A percentile compares a stretch with the other conserved stretches of the same genome.
phyloP scores from a whole-genome alignment of 2,329 filamentous ascomycete genomes.

The Diaporthe sp. region DNA sequence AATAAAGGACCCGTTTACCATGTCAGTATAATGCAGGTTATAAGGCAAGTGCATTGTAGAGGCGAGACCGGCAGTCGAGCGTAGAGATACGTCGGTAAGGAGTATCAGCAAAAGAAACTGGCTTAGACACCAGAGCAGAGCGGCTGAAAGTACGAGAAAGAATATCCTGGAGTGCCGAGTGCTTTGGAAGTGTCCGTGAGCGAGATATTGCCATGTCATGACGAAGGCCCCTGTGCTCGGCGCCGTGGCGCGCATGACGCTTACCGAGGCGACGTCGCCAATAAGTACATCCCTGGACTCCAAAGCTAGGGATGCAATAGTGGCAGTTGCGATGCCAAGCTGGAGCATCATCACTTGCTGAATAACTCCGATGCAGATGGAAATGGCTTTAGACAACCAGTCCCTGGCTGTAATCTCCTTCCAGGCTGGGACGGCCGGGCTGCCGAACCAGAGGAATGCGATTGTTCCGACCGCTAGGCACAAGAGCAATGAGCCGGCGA shows the following conservation, averaged over 20 bases:
- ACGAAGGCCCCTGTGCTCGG: background rate
- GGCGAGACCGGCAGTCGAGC: background rate
- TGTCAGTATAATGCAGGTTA: background rate
- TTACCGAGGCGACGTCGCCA: background rate
- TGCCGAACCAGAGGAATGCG: background rate
- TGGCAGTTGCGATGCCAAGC: background rate
- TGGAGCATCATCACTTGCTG: background rate
- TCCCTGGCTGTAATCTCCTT: background rate
- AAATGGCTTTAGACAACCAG: background rate
- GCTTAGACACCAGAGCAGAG: background rate
- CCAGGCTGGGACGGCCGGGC: background rate
- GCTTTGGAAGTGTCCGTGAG: background rate
- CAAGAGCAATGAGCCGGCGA: background rate
- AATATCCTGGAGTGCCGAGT: background rate
- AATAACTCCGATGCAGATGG: background rate
- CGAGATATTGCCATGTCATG: background rate
- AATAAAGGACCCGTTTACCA: background rate
- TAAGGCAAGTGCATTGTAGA: background rate
- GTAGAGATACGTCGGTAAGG: background rate
- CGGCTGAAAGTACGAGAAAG: background rate
- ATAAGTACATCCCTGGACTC: background rate
- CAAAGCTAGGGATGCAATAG: conserved; percentile 4
- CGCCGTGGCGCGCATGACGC: background rate
- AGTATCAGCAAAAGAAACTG: background rate
- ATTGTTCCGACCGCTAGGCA: background rate